Evolutionary conservation across 2,329 filamentous ascomycete species (phyloP).

Genomic region (Fusarium coicis): DNA sequence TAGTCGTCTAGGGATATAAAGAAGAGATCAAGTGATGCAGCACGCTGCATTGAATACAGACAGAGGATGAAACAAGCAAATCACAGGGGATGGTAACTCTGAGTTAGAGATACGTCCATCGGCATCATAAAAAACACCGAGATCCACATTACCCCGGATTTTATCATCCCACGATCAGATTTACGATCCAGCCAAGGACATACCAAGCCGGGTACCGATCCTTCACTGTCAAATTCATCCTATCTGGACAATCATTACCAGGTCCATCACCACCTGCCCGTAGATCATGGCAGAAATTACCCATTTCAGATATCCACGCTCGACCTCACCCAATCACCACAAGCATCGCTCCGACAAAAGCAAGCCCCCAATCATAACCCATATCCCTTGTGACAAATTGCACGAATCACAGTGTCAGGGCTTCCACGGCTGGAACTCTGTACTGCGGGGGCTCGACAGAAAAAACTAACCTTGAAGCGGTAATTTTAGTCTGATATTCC

Average conservation of each 20-base stretch:
- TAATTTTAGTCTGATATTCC: constrained; percentile 5
- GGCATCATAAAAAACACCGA: neutral
- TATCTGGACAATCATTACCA: neutral
- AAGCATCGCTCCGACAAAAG: neutral
- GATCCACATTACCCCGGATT: neutral
- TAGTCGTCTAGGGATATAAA: neutral
- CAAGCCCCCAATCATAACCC: neutral
- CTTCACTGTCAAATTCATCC: rapidly evolving
- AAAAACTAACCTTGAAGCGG: neutral
- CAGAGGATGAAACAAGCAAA: neutral
- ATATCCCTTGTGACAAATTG: neutral
- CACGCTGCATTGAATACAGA: too few species aligned
- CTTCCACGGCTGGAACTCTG: neutral
- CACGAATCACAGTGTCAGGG: neutral
- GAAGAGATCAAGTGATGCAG: neutral
- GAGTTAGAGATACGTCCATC: neutral
- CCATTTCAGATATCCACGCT: neutral
- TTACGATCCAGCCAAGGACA: neutral
- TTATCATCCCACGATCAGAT: neutral
- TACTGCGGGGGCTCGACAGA: neutral
- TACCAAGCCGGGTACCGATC: neutral
- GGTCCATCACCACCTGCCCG: neutral
- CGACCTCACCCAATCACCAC: neutral
- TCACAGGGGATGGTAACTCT: rapidly evolving
- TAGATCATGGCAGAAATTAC: neutral